Conservation (phyloP, 2,329 filamentous ascomycete species). For the Xylaria sp. region DNA sequence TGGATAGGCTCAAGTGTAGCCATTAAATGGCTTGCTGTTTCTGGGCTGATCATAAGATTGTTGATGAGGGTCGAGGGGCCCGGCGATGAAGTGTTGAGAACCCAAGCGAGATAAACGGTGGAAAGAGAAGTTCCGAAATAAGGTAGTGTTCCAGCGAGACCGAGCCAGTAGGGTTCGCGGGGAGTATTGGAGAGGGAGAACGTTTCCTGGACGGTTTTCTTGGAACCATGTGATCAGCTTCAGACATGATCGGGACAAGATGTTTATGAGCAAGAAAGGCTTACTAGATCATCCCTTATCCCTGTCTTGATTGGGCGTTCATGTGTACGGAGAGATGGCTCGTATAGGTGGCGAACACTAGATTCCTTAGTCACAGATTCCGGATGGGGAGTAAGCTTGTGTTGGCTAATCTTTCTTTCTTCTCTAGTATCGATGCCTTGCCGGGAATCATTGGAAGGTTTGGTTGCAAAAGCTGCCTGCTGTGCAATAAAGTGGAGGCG, state of each 20-base stretch:
- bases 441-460: conserved; percentile 41
- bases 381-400: conserved; percentile 69
- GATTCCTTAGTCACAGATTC: conserved; percentile 70
- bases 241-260: neutral
- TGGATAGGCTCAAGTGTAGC: conserved; percentile 85
- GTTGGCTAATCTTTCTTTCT: conserved; percentile 64
- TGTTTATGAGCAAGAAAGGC: neutral
- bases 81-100: conserved; percentile 75
- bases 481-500: conserved; percentile 36
- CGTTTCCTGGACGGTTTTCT: conserved; percentile 75
- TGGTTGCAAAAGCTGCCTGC: conserved; percentile 46
- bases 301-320: conserved; percentile 49
- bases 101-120: conserved; percentile 84
- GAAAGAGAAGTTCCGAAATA: conserved; percentile 86
- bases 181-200: conserved; percentile 74
- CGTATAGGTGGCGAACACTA: conserved; percentile 60
- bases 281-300: conserved; percentile 67
- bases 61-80: conserved; percentile 71
- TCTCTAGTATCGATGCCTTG: conserved; percentile 62
- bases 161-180: conserved; percentile 73
- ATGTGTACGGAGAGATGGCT: conserved; percentile 46
- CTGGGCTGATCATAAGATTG: conserved; percentile 71
- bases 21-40: conserved; percentile 77
- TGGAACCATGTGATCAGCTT: conserved; percentile 5
- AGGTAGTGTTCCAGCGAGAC: conserved; percentile 81